Evolutionary conservation across 1,284 basidiomycete genomes (phyloP).

Genomic region (Cystobasidiaceae sp.): DNA sequence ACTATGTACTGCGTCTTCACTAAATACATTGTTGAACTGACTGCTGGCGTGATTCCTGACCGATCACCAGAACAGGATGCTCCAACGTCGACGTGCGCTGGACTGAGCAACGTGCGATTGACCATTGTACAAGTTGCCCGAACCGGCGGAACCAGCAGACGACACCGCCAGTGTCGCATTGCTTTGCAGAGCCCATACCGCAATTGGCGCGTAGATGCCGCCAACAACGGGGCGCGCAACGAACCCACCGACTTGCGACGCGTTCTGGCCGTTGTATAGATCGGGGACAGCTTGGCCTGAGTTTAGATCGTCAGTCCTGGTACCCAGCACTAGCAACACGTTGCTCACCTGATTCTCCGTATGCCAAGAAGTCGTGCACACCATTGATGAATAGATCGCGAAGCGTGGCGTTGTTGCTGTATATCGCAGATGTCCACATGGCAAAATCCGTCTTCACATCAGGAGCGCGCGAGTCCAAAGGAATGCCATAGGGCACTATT

Average conservation of each 20-base stretch:
- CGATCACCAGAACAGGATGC: conserved; percentile 2
- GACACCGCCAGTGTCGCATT: conserved; percentile 2
- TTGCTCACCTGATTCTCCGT: conserved; percentile 20
- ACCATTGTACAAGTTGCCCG: background rate
- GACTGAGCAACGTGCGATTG: background rate
- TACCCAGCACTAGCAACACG: no score
- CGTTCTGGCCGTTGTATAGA: conserved; percentile 10
- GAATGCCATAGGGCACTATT: conserved; percentile 26
- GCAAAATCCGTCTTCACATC: conserved; percentile 27
- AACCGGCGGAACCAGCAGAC: background rate
- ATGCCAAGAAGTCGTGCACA: conserved; percentile 22
- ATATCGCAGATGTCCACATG: conserved; percentile 20
- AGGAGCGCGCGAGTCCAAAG: conserved; percentile 19
- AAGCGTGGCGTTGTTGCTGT: conserved; percentile 19
- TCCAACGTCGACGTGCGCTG: background rate
- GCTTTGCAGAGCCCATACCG: background rate
- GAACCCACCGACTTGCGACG: conserved; percentile 10
- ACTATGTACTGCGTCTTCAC: no score
- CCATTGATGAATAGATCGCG: conserved; percentile 32
- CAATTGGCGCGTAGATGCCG: conserved; percentile 19
- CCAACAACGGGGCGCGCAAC: conserved; percentile 28
- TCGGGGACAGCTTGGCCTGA: conserved; percentile 23
- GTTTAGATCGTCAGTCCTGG: no score
- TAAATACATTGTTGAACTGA: no score
- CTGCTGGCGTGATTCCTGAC: no score